A percentile compares a stretch with the other conserved stretches of the same genome.
Evolutionary conservation across 225 moss, liverwort and hornwort genomes (phyloP).

Genomic region (Pseudisothecium myosuroides): DNA sequence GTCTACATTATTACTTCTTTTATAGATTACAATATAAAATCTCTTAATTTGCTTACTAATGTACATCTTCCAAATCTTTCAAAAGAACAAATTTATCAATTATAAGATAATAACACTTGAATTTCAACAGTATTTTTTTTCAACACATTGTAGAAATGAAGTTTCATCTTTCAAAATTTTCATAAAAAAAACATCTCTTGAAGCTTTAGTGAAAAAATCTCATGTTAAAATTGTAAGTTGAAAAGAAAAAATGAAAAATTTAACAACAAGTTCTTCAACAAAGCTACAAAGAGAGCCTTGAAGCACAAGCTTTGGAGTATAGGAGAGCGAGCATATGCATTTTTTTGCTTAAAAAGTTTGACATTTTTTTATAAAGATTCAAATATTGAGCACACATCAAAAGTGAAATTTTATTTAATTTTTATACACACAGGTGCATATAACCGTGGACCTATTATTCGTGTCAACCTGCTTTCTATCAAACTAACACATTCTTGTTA

Average conservation of each 20-base stretch:
- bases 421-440: too few species aligned
- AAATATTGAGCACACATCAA: not conserved
- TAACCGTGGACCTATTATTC: rapidly evolving
- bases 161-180: not conserved
- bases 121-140: not conserved
- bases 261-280: not conserved
- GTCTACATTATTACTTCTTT: not conserved
- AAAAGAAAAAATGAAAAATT: not conserved
- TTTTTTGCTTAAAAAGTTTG: not conserved
- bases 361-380: not conserved
- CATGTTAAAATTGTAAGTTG: not conserved
- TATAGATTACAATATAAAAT: not conserved
- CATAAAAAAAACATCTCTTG: too few species aligned
- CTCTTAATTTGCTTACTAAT: not conserved
- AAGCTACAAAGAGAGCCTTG: not conserved
- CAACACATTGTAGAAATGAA: not conserved
- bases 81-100: not conserved
- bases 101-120: not conserved
- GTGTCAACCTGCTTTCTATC: too few species aligned
- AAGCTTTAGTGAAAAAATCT: not conserved
- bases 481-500: too few species aligned
- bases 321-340: not conserved
- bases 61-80: not conserved
- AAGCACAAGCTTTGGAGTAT: rapidly evolving
- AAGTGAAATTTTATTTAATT: rapidly evolving